Percentiles rank a stretch among this genome's conserved stretches.
Conservation (phyloP, 495 filamentous ascomycete genomes). For the Ascodesmis nigricans region DNA sequence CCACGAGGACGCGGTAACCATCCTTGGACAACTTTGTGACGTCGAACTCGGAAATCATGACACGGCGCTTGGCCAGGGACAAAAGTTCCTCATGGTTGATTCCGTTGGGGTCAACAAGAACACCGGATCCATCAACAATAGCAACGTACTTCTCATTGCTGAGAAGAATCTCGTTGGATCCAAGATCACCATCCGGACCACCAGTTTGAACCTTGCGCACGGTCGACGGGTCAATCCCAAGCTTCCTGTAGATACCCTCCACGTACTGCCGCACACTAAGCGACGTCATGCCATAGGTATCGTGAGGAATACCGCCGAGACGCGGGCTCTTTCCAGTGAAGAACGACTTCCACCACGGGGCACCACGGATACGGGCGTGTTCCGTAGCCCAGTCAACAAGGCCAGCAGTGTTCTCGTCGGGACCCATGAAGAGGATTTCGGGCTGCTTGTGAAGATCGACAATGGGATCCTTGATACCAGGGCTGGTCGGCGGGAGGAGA, state of each 20-base stretch:
- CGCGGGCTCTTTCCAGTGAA: slow-evolving; percentile 96
- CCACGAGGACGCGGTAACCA: slow-evolving; percentile 82
- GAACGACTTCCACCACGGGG: slow-evolving; percentile 99
- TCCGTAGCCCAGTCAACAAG: slow-evolving; percentile 95
- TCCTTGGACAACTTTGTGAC: slow-evolving; percentile 60
- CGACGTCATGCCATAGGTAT: slow-evolving; percentile 93
- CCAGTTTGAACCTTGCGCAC: slow-evolving; percentile 92
- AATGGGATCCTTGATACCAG: slow-evolving; percentile 96
- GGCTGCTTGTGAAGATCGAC: slow-evolving; percentile 83
- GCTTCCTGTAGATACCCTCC: slow-evolving; percentile 87
- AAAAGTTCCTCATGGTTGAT: slow-evolving; percentile 64
- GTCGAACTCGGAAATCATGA: slow-evolving; percentile 80
- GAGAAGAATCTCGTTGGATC: slow-evolving; percentile 91
- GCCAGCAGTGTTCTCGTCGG: slow-evolving; percentile 95
- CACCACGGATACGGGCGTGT: slow-evolving; percentile 69
- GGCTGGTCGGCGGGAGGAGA: slow-evolving; percentile 66
- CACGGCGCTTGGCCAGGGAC: slow-evolving; percentile 63
- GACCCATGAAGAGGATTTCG: slow-evolving; percentile 95
- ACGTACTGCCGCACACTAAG: slow-evolving; percentile 89
- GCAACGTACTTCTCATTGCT: slow-evolving; percentile 84
- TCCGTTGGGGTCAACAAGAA: slow-evolving; percentile 79
- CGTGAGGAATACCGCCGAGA: slow-evolving; percentile 89
- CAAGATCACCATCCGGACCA: slow-evolving; percentile 88
- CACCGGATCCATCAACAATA: slow-evolving; percentile 81
- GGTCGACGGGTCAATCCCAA: slow-evolving; percentile 59